A percentile compares a stretch with the other conserved stretches of the same genome.
These are phyloP conservation scores for Lepidium africanum DNA, from an alignment of 345 rosid species.

Conservation along the genomic window DNA sequence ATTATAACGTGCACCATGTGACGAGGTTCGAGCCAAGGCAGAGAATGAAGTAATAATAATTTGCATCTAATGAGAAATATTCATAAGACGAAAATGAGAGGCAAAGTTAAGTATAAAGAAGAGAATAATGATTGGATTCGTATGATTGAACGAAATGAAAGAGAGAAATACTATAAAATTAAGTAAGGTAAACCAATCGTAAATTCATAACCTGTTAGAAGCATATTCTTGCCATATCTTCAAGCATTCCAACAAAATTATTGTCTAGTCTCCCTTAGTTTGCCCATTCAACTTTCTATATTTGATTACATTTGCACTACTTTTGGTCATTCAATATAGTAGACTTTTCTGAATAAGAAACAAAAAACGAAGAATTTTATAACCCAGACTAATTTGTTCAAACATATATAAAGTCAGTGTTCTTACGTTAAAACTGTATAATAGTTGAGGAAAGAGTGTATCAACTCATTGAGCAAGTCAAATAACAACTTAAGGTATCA, in stretches of 20 bases:
- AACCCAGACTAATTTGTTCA: not conserved
- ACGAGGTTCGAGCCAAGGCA: not conserved
- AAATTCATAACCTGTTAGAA: not conserved
- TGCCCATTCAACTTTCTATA: not conserved
- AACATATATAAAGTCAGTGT: not conserved
- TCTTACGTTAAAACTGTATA: not conserved
- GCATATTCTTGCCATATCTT: slow-evolving; percentile 23
- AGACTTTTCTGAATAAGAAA: too few species aligned
- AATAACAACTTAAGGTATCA: too few species aligned
- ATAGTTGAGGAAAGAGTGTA: not conserved
- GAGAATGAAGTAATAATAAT: slow-evolving; percentile 1
- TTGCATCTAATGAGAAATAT: not conserved
- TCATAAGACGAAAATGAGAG: slow-evolving; percentile 9
- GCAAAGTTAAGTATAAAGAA: slow-evolving; percentile 12
- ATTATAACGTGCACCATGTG: slow-evolving; percentile 27
- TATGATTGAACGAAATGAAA: not conserved
- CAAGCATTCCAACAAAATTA: not conserved
- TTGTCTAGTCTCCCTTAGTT: not conserved
- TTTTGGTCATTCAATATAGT: too few species aligned
- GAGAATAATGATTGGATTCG: slow-evolving; percentile 3
- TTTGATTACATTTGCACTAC: not conserved
- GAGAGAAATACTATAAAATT: not conserved
- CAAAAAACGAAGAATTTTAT: not conserved
- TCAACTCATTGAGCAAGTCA: not conserved
- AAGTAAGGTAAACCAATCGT: not conserved